Base-by-base conservation (phyloP, 1,284 basidiomycete genomes). In the Bondarzewia mesenterica region DNA sequence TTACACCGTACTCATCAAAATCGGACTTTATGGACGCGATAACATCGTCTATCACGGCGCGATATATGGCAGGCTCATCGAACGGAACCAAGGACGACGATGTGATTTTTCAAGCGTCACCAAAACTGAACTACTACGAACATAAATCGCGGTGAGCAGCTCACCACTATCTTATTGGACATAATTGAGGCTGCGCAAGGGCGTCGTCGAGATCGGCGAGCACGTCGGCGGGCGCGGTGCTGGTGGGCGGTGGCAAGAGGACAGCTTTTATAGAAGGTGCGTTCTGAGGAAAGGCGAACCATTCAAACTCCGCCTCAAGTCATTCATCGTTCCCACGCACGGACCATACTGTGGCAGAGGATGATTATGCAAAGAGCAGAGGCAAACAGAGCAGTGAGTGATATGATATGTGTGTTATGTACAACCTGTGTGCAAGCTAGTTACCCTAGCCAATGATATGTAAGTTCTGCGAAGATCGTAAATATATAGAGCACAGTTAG, bases 1-100 rank as follows among this genome's bases (percentile, higher is more conserved):
- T 78, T 55, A 99, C 89, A 48, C 94, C 95, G 64, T 91, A 94
- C 66, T 96, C 93, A 64, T 98, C 94, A 70, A 98, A 99, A 68
- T 98, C 95, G 64, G 83, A 75, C 67, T 90, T 90, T 69, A 95
- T 90, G 59, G 79, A 76, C 38, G 74, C 72, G 61, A 98, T 87
- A 54, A 98, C 94, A 72, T 97, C 93, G 79, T 97, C 93, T 70
- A 99, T 98, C 71, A 98, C 90, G 57, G 81, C 69, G 55, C 94
- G 87, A 69, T 98, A 99, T 59, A 93, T 88, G 57, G 71, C 64
- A 61, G 94, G 93, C 93, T 96, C 82, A 78, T 74, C 40, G 63
- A 18, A 5, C n/a, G n/a, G n/a, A n/a, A n/a, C n/a, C n/a, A 10
- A 10, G 16, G 38, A 22, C 10, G 38, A 69, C 63, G 41, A 43